phyloP scores from a whole-genome alignment of 768 basidiomycete genomes.

The Xerocomellus intermedius region DNA sequence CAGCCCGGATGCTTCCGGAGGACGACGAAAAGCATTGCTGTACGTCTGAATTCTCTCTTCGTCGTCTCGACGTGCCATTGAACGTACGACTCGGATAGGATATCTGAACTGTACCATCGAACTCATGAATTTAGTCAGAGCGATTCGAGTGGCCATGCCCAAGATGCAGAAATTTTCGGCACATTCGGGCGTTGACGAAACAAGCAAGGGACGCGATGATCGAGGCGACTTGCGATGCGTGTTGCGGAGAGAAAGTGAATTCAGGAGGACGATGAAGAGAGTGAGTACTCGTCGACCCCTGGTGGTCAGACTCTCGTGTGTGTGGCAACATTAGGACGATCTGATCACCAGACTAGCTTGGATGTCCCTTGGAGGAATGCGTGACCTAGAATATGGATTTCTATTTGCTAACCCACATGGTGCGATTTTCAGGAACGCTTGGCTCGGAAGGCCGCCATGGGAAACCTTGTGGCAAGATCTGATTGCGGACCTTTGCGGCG shows the following conservation, averaged over 20 bases:
- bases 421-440: background rate
- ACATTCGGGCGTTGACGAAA: background rate
- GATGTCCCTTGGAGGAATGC: too few species aligned
- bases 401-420: background rate
- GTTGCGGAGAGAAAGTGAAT: background rate
- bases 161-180: conserved; percentile 3
- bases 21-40: conserved; percentile 1
- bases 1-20: background rate
- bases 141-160: background rate
- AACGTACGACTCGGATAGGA: background rate
- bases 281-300: too few species aligned
- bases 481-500: background rate
- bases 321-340: too few species aligned
- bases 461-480: background rate
- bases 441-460: background rate
- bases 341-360: too few species aligned
- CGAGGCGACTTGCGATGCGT: background rate
- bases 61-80: background rate
- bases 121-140: background rate
- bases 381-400: background rate
- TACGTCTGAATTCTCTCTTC: background rate
- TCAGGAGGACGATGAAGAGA: background rate
- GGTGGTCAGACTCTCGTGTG: too few species aligned
- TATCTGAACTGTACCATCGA: background rate
- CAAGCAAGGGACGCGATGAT: background rate